These are phyloP conservation scores for Helicostylum pulchrum DNA, from an alignment of 192 early-diverging fungal species.

Conservation along the genomic window DNA sequence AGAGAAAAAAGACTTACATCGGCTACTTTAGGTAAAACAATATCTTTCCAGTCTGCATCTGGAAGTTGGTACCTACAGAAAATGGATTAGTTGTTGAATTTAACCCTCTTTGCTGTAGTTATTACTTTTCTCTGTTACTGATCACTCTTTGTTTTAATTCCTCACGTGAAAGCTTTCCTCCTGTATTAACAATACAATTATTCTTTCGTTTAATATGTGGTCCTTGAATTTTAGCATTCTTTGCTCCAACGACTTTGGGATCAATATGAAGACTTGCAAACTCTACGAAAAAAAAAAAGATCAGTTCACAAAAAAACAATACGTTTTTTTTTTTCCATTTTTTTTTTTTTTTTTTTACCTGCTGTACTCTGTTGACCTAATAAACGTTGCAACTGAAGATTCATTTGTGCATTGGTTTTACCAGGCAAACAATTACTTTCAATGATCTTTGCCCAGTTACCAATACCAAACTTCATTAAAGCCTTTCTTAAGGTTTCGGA, in stretches of 20 bases:
- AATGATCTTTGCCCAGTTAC: conserved; percentile 96
- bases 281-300: conserved; percentile 43
- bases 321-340: too few relatives aligned
- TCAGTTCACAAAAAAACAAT: neutral
- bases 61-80: conserved; percentile 63
- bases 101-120: neutral
- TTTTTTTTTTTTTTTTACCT: conserved; percentile 40
- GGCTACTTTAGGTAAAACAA: conserved; percentile 69
- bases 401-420: conserved; percentile 98
- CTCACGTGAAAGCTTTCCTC: conserved; percentile 63
- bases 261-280: conserved; percentile 93
- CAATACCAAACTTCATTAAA: conserved; percentile 86
- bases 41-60: conserved; percentile 63
- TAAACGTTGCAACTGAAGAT: conserved; percentile 91
- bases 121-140: conserved; percentile 75
- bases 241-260: conserved; percentile 77
- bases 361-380: conserved; percentile 95
- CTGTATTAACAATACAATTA: conserved; percentile 92
- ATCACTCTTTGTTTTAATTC: conserved; percentile 66
- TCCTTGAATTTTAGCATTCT: conserved; percentile 82
- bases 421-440: conserved; percentile 85
- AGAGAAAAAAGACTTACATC: conserved; percentile 51
- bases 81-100: neutral
- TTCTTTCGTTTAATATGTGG: conserved; percentile 87
- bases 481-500: conserved; percentile 80